phyloP scores from a whole-genome alignment of 2,329 filamentous ascomycete species.

The Colletotrichum sp. region DNA sequence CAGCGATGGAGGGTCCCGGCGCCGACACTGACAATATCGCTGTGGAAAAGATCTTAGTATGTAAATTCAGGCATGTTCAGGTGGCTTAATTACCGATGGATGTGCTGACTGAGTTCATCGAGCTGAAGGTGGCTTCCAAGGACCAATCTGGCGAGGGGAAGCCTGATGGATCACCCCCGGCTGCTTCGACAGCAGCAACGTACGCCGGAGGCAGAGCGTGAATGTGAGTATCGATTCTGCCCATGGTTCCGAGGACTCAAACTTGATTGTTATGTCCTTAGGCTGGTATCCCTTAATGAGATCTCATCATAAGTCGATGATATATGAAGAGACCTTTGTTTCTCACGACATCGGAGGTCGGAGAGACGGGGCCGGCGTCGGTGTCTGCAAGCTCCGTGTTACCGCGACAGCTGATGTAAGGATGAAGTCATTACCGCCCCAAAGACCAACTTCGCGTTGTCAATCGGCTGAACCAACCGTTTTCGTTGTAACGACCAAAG shows the following conservation, averaged over 20 bases:
- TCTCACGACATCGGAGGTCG: background rate
- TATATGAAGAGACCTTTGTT: background rate
- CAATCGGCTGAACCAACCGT: background rate
- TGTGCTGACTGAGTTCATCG: slow-evolving; percentile 1
- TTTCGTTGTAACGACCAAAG: background rate
- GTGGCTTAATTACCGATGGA: background rate
- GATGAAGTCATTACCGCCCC: background rate
- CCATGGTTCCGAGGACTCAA: background rate
- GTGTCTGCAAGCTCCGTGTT: background rate
- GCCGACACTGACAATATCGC: slow-evolving; percentile 1
- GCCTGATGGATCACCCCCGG: slow-evolving; percentile 18
- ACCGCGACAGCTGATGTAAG: background rate
- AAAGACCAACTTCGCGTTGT: background rate
- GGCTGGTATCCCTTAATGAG: fast-evolving
- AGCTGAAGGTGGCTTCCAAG: background rate
- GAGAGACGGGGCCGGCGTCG: background rate
- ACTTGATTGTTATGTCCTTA: fast-evolving
- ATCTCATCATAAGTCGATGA: background rate
- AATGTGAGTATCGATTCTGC: background rate
- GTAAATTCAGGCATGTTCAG: background rate
- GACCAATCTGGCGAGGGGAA: slow-evolving; percentile 18
- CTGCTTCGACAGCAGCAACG: background rate
- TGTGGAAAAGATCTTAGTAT: fast-evolving
- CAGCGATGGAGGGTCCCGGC: slow-evolving; percentile 9
- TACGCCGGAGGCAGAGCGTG: slow-evolving; percentile 11